Evolutionary conservation across 2,329 filamentous ascomycete species (phyloP), one percentile per base, ranked within the genome.

Genomic region (Fusarium pseudoanthophilum): DNA sequence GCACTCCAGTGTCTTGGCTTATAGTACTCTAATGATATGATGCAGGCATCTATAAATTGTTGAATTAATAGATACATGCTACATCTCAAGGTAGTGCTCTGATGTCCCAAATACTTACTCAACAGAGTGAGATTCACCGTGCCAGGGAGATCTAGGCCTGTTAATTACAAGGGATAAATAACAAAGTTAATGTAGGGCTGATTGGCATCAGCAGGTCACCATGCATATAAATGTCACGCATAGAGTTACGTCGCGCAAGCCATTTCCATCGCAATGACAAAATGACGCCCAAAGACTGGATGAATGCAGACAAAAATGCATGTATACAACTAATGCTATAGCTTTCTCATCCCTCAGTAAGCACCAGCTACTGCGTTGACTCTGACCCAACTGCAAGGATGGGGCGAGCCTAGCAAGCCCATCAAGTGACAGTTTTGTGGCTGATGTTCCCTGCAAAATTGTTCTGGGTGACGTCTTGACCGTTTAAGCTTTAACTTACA

Each of bases 381-480:
- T 15, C 14, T 59, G 21, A 20, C 60, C 53, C 37, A 51, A 46
- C 46, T 55, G 21, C 18, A 58, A 30, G 28, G 72, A 66, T 74
- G 49, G 37, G 52, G 53, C 43, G 21, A 43, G 37, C 67, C 21
- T 28, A 28, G 28, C 28, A 8, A 28, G 28, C 28, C 32, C 58
- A 59, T 64, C 52, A 59, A 73, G 67, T 65, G 67, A 64, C 71
- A 66, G 56, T 51, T 42, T 42, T 53, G 71, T 73, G 66, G 71
- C 66, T 73, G 53, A 43, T 43, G 30, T 46, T 52, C 64, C 71
- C 55, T 74, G 60, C 34, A 71, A 53, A 57, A 42, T 26, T 49
- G 4, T 11, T 20, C 42, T 45, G n/a, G n/a, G 59, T 72, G 67
- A 72, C 56, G 71, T 72, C 39, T 48, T 52, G 32, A 43, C 34